Conservation (phyloP, 164 flowering plant genomes). For the Umbellularia californica region DNA sequence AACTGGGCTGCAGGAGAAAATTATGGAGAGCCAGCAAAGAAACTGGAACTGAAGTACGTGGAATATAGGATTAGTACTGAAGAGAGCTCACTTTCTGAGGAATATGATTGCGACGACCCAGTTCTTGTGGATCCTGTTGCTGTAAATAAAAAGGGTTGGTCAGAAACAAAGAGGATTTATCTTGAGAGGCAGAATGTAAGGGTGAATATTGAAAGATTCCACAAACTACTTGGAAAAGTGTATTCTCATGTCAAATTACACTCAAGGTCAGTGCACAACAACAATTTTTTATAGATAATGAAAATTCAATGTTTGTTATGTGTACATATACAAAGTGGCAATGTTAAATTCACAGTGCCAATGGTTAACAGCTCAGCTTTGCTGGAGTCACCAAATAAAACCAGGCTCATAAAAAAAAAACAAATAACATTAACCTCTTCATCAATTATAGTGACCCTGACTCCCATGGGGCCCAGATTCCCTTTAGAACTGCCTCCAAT, state of each 20-base stretch:
- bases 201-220: conserved; percentile 8
- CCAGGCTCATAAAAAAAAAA: too few species aligned
- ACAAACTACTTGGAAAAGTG: conserved; percentile 3
- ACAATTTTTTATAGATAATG: neutral
- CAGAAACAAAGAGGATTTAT: conserved; percentile 17
- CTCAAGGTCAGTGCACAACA: neutral
- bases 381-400: too few species aligned
- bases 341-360: too few species aligned
- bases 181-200: conserved; percentile 12
- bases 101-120: neutral
- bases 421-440: too few species aligned
- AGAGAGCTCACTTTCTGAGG: conserved; percentile 14
- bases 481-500: too few species aligned
- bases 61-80: conserved; percentile 3
- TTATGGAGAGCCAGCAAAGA: conserved; percentile 13
- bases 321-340: neutral
- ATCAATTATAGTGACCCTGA: too few species aligned
- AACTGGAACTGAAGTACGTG: conserved; percentile 11
- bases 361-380: too few species aligned
- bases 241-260: neutral
- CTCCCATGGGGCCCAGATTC: too few species aligned
- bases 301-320: neutral
- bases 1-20: conserved; percentile 13
- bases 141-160: conserved; percentile 7
- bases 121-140: conserved; percentile 5